Evolutionary conservation across 192 early-diverging fungal genomes (phyloP), one percentile per base, ranked within the genome.

Genomic region (Umbelopsis vinacea): DNA sequence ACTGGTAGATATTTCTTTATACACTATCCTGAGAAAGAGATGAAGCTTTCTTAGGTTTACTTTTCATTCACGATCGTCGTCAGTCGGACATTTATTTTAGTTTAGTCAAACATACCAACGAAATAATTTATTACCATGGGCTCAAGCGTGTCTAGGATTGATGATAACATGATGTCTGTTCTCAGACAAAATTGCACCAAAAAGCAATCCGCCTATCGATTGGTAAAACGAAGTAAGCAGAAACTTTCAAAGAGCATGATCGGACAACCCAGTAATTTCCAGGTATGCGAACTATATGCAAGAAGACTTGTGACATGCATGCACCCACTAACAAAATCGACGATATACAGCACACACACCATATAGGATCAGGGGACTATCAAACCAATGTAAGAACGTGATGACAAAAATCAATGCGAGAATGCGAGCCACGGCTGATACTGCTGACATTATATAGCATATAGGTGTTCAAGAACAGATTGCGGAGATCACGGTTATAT

Each of bases 401-500:
- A 29, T 3, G 11, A 17, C 26, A 17, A 14, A 12, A 63, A 17
- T 38, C 4, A 29, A 12, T 26, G 6, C 11, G 22, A 26, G 6
- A 29, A 43, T 4, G 0, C 0, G 6, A 43, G 40, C 40, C 5
- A 43, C 2, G 0, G 40, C 40, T 43, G 40, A 43, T 43, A 12
- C 40, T 55, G 24, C 23, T 55, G 8, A 55, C 7, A 7, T 29
- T 29, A 26, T 29, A 24, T n/a, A 63, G 57, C 11, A 37, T 37
- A 26, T 26, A 37, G 29, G 26, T 37, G 57, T 63, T 19, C 26
- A 63, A 37, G 57, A 63, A 8, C 57, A 63, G 11, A 63, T 63
- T 19, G 57, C 57, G 7, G 57, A 63, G 26, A 63, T 63, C 26
- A 63, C 57, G 1, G 57, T 63, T n/a, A 63, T 35, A 38, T 63